These are phyloP conservation scores for Bacidia gigantensis DNA, from an alignment of 495 filamentous ascomycete species.

Conservation along the genomic window DNA sequence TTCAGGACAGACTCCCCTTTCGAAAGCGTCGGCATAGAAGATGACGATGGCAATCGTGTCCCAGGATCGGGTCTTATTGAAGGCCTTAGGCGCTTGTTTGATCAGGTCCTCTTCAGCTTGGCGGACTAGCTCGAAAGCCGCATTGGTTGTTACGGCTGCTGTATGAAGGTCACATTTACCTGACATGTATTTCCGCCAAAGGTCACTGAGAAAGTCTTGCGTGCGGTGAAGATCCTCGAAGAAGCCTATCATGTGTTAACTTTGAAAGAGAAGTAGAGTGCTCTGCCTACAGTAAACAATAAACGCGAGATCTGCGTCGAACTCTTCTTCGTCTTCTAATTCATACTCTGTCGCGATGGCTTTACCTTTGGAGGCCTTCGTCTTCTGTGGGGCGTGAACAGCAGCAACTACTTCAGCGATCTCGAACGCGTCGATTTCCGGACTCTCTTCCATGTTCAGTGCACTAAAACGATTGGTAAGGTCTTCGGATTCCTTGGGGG, in stretches of 20 bases:
- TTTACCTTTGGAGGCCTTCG: background rate
- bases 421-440: constrained; percentile 6
- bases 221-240: constrained; percentile 14
- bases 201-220: constrained; percentile 6
- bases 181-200: constrained; percentile 8
- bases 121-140: constrained; percentile 11
- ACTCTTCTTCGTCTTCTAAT: constrained; percentile 4
- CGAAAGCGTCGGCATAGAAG: constrained; percentile 11
- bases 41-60: constrained; percentile 4
- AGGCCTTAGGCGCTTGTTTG: background rate
- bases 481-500: background rate
- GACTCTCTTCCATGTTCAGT: constrained; percentile 8
- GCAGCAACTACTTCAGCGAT: constrained; percentile 3
- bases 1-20: constrained; percentile 3
- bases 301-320: constrained; percentile 8
- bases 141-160: constrained; percentile 8
- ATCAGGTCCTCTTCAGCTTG: constrained; percentile 14
- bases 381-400: constrained; percentile 1
- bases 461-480: constrained; percentile 4
- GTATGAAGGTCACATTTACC: constrained; percentile 7
- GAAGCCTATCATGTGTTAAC: constrained; percentile 6
- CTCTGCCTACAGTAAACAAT: constrained; percentile 7
- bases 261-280: background rate
- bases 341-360: constrained; percentile 3
- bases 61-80: constrained; percentile 4